Evolutionary conservation across 2,329 filamentous ascomycete species (phyloP), one percentile per base, ranked within the genome.

Genomic region (Mycogone perniciosa): DNA sequence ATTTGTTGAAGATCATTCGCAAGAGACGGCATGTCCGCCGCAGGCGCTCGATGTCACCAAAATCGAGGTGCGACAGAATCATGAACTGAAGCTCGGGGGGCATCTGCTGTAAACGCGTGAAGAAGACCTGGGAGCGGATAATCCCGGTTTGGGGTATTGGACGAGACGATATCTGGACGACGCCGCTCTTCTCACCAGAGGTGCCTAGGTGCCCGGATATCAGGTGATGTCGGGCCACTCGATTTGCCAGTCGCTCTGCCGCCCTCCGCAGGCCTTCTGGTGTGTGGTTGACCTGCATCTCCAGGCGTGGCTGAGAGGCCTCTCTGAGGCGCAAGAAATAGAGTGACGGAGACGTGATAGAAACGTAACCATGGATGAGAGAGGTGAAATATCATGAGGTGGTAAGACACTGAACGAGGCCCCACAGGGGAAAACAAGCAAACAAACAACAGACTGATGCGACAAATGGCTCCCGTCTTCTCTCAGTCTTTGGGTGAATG

Each of bases 71-170:
- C 26, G 59, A 55, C n/a, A 74, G 57, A 38, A 75, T 65, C 56
- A 68, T 59, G 40, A 73, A 59, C 47, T 73, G 70, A 5, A 76
- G 56, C 57, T 76, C 73, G 6, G 61, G 60, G 4, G 73, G 72
- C 0, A 76, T 63, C 29, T 60, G 60, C 34, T 71, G 57, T 4
- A 75, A 49, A 2, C 47, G 13, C 20, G 34, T 31, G 3, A 41
- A 8, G 4, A 57, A 30, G 10, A 45, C 39, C 48, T 39, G 39
- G 27, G 31, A 13, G 30, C 10, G 8, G 7, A 33, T 6, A 44
- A 7, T 8, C 39, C 11, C 27, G 4, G 27, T 30, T 5, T 8
- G 29, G 7, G 30, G 37, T 35, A 31, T 8, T 31, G 13, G 31
- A 8, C 26, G 4, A 20, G 38, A 11, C 29, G 37, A 34, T 37